Percentiles rank a stretch among this genome's conserved stretches.
These are phyloP conservation scores for Phialophora macrospora DNA, from an alignment of 2,329 filamentous ascomycete species.

Conservation along the genomic window DNA sequence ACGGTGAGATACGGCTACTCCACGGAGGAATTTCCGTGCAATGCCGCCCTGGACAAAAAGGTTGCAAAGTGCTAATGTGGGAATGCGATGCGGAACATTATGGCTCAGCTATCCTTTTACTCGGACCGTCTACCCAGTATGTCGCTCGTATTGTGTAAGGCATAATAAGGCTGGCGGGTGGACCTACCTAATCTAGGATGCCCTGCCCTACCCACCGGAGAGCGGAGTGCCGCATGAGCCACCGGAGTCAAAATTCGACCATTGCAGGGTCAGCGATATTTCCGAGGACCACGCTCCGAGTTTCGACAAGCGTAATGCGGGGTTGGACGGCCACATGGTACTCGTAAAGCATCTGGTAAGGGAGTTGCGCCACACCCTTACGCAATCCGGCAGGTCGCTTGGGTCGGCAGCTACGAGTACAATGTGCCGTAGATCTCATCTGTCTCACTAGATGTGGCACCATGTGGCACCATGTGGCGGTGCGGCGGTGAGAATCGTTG, in stretches of 20 bases:
- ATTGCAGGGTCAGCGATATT: neutral
- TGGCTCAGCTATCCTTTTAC: neutral
- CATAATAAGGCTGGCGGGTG: slow-evolving; percentile 4
- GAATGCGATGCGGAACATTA: slow-evolving; percentile 5
- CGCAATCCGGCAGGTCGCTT: neutral
- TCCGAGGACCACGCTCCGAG: neutral
- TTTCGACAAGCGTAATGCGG: slow-evolving; percentile 9
- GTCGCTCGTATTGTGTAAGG: neutral
- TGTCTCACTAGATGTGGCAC: neutral
- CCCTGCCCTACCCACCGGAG: slow-evolving; percentile 1
- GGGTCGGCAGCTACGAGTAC: neutral
- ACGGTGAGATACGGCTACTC: neutral
- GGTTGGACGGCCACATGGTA: slow-evolving; percentile 11
- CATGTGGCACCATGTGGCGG: slow-evolving; percentile 1
- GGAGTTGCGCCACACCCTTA: neutral
- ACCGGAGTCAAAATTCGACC: neutral
- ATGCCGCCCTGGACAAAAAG: neutral
- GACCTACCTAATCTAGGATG: slow-evolving; percentile 17
- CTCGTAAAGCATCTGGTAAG: neutral
- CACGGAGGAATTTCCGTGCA: neutral
- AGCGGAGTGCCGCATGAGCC: slow-evolving; percentile 1
- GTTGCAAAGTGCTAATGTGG: slow-evolving; percentile 3
- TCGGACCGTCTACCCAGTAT: neutral
- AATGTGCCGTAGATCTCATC: neutral
- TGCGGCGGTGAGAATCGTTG: neutral